Conservation (phyloP, 495 filamentous ascomycete species). For the Hypoxylon perforatum region DNA sequence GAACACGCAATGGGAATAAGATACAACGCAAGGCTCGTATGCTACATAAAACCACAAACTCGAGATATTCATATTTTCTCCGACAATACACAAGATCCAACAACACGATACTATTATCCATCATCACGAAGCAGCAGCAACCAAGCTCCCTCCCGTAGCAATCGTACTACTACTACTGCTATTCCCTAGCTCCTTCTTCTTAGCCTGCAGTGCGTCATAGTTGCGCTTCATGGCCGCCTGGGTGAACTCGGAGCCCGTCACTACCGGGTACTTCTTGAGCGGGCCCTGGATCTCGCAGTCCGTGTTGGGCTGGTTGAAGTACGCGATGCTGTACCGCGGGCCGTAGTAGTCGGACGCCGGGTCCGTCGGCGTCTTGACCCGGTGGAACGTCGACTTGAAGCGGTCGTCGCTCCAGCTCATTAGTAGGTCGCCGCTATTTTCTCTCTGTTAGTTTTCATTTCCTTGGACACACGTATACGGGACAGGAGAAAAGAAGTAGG, state of each 20-base stretch:
- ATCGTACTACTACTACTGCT: not conserved
- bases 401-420: conserved; percentile 78
- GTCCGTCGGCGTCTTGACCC: conserved; percentile 67
- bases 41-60: not conserved
- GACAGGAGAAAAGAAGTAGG: not conserved
- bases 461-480: not conserved
- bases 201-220: conserved; percentile 60
- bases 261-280: conserved; percentile 67
- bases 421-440: conserved; percentile 66
- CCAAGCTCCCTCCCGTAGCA: not conserved
- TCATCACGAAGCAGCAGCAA: conserved; percentile 26
- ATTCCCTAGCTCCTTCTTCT: conserved; percentile 33
- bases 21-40: no score
- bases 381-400: conserved; percentile 73
- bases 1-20: no score
- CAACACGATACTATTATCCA: not conserved
- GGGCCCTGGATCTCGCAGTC: conserved; percentile 71
- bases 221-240: conserved; percentile 68
- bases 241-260: conserved; percentile 69
- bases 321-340: conserved; percentile 71
- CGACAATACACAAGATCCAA: not conserved
- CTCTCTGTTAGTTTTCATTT: not conserved
- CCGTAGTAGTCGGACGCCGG: conserved; percentile 64
- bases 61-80: not conserved
- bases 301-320: conserved; percentile 72